A percentile compares a stretch with the other conserved stretches of the same genome.
Evolutionary conservation across 164 flowering plant species (phyloP).

Genomic region (Nelumbo lutea): DNA sequence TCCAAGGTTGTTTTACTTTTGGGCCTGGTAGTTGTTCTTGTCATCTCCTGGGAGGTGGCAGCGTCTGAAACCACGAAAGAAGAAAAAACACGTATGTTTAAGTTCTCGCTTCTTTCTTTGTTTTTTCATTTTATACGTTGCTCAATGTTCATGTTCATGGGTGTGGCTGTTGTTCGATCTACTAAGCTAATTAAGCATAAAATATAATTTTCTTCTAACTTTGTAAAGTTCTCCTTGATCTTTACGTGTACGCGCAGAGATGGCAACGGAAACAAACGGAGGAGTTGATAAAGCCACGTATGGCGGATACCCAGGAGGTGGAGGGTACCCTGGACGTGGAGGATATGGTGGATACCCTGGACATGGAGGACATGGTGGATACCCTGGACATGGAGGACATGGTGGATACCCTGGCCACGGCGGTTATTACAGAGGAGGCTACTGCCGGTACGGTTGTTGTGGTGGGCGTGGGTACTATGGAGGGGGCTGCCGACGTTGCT

Average conservation of each 20-base stretch:
- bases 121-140: not conserved
- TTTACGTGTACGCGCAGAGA: not conserved
- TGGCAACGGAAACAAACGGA: not conserved
- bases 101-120: not conserved
- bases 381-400: slow-evolving; percentile 3
- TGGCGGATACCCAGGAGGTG: slow-evolving; percentile 7
- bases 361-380: not conserved
- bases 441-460: not conserved
- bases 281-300: slow-evolving; percentile 4
- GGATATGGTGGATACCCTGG: not conserved
- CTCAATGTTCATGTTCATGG: not conserved
- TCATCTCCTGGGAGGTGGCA: slow-evolving; percentile 21
- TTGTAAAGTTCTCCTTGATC: not conserved
- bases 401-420: slow-evolving; percentile 13
- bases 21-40: slow-evolving; percentile 21
- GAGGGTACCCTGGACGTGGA: slow-evolving; percentile 2
- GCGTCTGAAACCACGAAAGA: slow-evolving; percentile 7
- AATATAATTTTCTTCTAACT: not conserved
- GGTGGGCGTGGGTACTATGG: not conserved
- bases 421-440: not conserved
- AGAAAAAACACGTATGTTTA: not conserved
- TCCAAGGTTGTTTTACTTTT: slow-evolving; percentile 19
- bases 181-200: too few relatives aligned
- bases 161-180: not conserved
- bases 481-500: too few relatives aligned